These are phyloP conservation scores for Pyrus betulifolia DNA, from an alignment of 306 rosid genomes.

Conservation along the genomic window DNA sequence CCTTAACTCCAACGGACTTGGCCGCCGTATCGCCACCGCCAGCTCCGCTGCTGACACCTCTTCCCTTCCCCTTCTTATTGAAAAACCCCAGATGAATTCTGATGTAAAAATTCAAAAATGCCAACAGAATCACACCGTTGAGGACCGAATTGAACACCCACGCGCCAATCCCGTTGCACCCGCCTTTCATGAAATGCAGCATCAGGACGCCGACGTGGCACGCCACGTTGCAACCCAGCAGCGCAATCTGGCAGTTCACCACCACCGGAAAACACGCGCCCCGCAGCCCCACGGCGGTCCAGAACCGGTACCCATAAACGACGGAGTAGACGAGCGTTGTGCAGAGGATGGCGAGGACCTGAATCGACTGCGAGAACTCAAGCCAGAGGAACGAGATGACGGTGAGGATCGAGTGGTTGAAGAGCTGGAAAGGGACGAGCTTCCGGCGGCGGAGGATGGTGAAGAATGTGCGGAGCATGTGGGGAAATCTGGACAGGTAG, in stretches of 20 bases:
- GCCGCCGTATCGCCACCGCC: background rate
- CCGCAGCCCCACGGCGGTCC: conserved; percentile 56
- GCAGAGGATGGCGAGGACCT: conserved; percentile 67
- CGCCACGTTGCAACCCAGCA: conserved; percentile 57
- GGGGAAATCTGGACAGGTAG: conserved; percentile 67
- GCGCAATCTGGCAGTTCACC: conserved; percentile 46
- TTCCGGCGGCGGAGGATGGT: conserved; percentile 47
- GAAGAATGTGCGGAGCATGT: conserved; percentile 60
- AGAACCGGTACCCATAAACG: conserved; percentile 61
- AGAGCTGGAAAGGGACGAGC: conserved; percentile 44
- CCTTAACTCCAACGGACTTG: background rate
- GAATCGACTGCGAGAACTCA: conserved; percentile 81
- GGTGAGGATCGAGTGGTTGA: conserved; percentile 64
- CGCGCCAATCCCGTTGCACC: conserved; percentile 86
- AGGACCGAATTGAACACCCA: conserved; percentile 68
- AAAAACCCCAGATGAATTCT: conserved; percentile 26
- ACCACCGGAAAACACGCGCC: conserved; percentile 56
- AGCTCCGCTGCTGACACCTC: background rate
- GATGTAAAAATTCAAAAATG: conserved; percentile 56
- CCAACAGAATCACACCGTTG: conserved; percentile 43
- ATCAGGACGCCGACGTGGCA: conserved; percentile 67
- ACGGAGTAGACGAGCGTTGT: conserved; percentile 51
- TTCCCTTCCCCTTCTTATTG: background rate
- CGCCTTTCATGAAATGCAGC: conserved; percentile 58
- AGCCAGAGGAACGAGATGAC: conserved; percentile 66